Evolutionary conservation across 345 rosid species (phyloP).

Genomic region (Erucastrum elatum): DNA sequence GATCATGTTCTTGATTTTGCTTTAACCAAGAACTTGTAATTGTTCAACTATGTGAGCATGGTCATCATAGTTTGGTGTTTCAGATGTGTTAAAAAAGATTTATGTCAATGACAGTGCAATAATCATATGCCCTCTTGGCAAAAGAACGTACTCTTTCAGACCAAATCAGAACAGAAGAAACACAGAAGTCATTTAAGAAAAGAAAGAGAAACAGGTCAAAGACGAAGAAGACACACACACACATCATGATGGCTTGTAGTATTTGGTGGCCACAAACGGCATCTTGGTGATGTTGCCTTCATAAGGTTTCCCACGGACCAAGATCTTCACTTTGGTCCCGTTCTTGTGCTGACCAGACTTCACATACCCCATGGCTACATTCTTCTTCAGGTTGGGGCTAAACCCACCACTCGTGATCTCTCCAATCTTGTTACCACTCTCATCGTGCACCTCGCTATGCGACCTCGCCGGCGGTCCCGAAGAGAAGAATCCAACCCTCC

Average conservation of each 20-base stretch:
- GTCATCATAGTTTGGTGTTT: conserved; percentile 11
- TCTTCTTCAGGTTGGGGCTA: conserved; percentile 95
- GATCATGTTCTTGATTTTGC: neutral
- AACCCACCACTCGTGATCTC: conserved; percentile 98
- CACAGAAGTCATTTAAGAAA: conserved; percentile 27
- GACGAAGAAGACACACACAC: conserved; percentile 8
- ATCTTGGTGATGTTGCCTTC: conserved; percentile 80
- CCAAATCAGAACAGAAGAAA: conserved; percentile 18
- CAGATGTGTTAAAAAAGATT: neutral
- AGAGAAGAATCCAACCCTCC: conserved; percentile 85
- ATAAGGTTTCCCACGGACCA: conserved; percentile 81
- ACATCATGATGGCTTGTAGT: conserved; percentile 72
- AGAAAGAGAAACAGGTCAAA: conserved; percentile 23
- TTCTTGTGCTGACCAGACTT: conserved; percentile 87
- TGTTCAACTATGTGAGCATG: conserved; percentile 4
- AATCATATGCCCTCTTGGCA: conserved; percentile 24
- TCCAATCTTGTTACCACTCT: conserved; percentile 69
- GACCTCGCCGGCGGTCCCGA: conserved; percentile 92
- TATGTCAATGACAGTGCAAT: conserved; percentile 24
- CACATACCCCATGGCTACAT: conserved; percentile 96
- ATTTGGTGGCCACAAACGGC: conserved; percentile 83
- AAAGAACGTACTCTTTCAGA: conserved; percentile 29
- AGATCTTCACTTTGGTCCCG: conserved; percentile 76
- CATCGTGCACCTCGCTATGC: conserved; percentile 90
- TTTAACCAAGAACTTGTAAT: neutral